Base-by-base conservation (phyloP, 495 filamentous ascomycete genomes). In the Sporormia fimetaria region DNA sequence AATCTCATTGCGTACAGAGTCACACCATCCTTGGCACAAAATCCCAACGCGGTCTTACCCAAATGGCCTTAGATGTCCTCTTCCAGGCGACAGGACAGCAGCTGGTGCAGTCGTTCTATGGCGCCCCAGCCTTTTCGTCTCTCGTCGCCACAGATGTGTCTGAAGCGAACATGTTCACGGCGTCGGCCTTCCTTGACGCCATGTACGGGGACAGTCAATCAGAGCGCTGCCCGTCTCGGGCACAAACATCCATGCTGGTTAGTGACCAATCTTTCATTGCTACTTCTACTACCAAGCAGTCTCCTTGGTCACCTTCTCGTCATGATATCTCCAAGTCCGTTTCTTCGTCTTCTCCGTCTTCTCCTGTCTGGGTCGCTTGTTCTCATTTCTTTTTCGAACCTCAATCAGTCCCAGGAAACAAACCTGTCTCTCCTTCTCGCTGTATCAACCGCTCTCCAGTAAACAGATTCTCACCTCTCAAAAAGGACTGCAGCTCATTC, bases 21-120 rank as follows among this genome's bases (percentile, higher is more conserved):
- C 86, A 98, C 57, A 98, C 90, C n/a, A 94, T 96, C 51, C 73
- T 98, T 8, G 90, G 90, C 36, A 87, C 83, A 12, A 80, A 78
- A 48, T 73, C 73, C 10, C 81, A 94, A 59, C 79, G 86, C 35
- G 90, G 90, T 43, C 64, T 98, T 35, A 94, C 82, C 3, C 90
- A 98, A 57, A 78, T 98, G 56, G 73, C 84, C 5, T 77, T 96
- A 16, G 87, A 96, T 51, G 69, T 94, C 15, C 71, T 95, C 28
- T 96, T 88, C 64, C 76, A 76, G 34, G 87, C 81, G 8, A 67
- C 92, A 27, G 71, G 70, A 17, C 62, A 68, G 11, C 78, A 76
- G 26, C 68, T 85, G 20, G 73, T 83, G 37, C 66, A 68, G 29
- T 60, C 68, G 5, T 67, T 65, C 18, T 72, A 73, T 17, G 69